Evolutionary conservation across 371 early-diverging fungal genomes (phyloP).

Genomic region (Umbelopsis sp.): DNA sequence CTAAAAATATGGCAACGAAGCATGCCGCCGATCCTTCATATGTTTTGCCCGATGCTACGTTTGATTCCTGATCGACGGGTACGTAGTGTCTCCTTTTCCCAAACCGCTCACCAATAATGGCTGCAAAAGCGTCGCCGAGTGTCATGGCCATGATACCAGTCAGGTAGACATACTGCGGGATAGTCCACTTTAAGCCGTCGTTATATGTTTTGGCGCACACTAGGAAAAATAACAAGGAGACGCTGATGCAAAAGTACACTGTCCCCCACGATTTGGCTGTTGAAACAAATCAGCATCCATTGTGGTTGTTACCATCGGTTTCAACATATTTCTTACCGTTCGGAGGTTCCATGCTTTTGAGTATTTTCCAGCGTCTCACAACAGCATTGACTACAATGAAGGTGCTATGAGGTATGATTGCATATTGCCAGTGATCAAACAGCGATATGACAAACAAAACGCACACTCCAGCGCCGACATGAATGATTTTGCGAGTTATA

Average conservation of each 20-base stretch:
- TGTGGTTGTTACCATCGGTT: neutral
- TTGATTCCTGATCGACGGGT: neutral
- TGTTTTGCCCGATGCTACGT: neutral
- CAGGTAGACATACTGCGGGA: slow-evolving; percentile 10
- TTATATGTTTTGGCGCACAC: neutral
- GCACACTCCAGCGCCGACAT: slow-evolving; percentile 18
- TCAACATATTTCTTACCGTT: neutral
- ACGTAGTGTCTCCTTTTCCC: slow-evolving; percentile 1
- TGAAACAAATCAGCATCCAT: neutral
- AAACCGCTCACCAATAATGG: neutral
- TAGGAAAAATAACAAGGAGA: slow-evolving; percentile 6
- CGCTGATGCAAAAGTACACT: slow-evolving; percentile 18
- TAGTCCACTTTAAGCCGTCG: slow-evolving; percentile 3
- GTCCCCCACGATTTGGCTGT: slow-evolving; percentile 16
- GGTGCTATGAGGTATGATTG: slow-evolving; percentile 13
- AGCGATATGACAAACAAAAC: slow-evolving; percentile 1
- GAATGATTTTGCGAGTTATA: slow-evolving; percentile 20
- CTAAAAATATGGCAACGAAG: slow-evolving; percentile 24
- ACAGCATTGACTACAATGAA: slow-evolving; percentile 9
- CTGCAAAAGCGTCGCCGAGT: slow-evolving; percentile 19
- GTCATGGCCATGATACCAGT: slow-evolving; percentile 21
- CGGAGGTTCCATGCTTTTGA: slow-evolving; percentile 20
- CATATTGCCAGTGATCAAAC: slow-evolving; percentile 20
- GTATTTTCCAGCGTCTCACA: slow-evolving; percentile 8
- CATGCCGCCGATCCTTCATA: slow-evolving; percentile 25